Conservation (phyloP, 1,139 yeast species). For the Meyerozyma sp. region DNA sequence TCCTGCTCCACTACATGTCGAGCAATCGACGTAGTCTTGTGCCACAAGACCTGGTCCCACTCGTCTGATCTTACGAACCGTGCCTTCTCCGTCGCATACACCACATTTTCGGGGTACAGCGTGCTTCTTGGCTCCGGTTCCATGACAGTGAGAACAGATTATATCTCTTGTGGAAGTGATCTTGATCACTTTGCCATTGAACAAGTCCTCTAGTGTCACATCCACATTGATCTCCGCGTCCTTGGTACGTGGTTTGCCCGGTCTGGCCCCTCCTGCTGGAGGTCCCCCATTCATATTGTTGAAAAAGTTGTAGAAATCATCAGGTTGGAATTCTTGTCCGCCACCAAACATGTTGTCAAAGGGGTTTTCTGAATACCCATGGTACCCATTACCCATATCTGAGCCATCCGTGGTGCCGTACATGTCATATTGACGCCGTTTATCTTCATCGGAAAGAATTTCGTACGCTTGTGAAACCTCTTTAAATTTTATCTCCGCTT, state of each 20-base stretch:
- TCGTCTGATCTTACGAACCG: constrained; percentile 52
- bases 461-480: constrained; percentile 78
- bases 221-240: constrained; percentile 64
- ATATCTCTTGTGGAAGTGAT: constrained; percentile 70
- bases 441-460: constrained; percentile 57
- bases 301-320: constrained; percentile 73
- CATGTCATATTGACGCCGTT: constrained; percentile 51
- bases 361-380: constrained; percentile 25
- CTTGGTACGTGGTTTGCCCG: constrained; percentile 36
- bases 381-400: constrained; percentile 12
- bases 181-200: constrained; percentile 75
- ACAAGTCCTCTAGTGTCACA: constrained; percentile 70
- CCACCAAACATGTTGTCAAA: constrained; percentile 33
- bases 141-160: constrained; percentile 67
- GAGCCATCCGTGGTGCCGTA: constrained; percentile 46
- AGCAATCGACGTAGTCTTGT: constrained; percentile 59
- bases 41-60: constrained; percentile 77
- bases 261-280: constrained; percentile 13
- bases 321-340: constrained; percentile 42
- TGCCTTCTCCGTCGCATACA: constrained; percentile 72
- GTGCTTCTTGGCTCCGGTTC: constrained; percentile 63
- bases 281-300: constrained; percentile 32
- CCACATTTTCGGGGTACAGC: constrained; percentile 58
- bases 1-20: constrained; percentile 71
- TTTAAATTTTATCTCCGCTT: constrained; percentile 69